Conservation (phyloP, 805 yeast genomes). For the Nematodospora valgi region DNA sequence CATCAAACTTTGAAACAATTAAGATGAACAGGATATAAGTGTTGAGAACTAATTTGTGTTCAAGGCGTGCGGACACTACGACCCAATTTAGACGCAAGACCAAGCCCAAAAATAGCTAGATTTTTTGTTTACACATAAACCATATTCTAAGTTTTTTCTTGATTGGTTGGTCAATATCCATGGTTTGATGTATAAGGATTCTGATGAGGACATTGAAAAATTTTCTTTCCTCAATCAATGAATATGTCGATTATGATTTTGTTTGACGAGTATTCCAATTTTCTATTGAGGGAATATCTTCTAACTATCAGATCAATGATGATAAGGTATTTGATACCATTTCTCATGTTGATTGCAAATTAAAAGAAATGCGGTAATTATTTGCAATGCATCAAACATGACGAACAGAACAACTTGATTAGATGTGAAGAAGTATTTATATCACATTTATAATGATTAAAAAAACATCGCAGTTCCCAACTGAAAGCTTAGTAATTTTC, state of each 20-base stretch:
- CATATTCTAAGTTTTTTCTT: constrained; percentile 50
- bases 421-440: constrained; percentile 35
- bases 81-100: constrained; percentile 27
- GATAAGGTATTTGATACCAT: constrained; percentile 26
- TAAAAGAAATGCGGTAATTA: constrained; percentile 34
- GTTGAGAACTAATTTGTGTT: constrained; percentile 26
- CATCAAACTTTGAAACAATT: constrained; percentile 50
- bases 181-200: constrained; percentile 31
- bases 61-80: constrained; percentile 38
- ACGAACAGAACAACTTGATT: constrained; percentile 19
- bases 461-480: no score
- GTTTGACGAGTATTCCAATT: constrained; percentile 37
- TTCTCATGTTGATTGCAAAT: constrained; percentile 12
- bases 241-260: constrained; percentile 40
- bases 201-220: constrained; percentile 38
- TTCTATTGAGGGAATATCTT: constrained; percentile 38
- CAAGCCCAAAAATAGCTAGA: constrained; percentile 13
- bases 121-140: constrained; percentile 51
- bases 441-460: constrained; percentile 42
- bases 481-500: no score
- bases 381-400: constrained; percentile 23
- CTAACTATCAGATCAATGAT: constrained; percentile 25
- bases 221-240: constrained; percentile 31
- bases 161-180: constrained; percentile 31
- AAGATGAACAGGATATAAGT: constrained; percentile 35